phyloP scores from a whole-genome alignment of 805 yeast genomes.

The Nakazawaea wickerhamii region DNA sequence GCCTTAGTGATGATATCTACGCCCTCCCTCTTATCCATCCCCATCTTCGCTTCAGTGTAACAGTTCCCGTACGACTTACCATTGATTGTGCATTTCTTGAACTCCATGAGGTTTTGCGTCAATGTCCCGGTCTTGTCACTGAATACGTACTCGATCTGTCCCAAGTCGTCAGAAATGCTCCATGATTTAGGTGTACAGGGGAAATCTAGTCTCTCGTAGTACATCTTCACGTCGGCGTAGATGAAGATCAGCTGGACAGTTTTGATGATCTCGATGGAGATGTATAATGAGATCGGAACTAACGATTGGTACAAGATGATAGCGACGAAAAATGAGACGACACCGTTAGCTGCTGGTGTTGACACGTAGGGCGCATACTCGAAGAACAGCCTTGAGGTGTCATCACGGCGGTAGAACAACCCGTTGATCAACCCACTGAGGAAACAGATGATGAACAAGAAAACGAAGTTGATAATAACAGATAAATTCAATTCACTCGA shows the following conservation, averaged over 20 bases:
- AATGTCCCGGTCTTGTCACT: constrained; percentile 83
- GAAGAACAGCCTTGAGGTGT: constrained; percentile 53
- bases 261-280: constrained; percentile 76
- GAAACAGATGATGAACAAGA: constrained; percentile 63
- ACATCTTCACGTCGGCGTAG: constrained; percentile 68
- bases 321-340: constrained; percentile 70
- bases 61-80: constrained; percentile 74
- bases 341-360: constrained; percentile 60
- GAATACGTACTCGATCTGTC: constrained; percentile 80
- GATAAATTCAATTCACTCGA: constrained; percentile 67
- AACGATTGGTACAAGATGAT: constrained; percentile 71
- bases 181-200: constrained; percentile 84
- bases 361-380: constrained; percentile 71
- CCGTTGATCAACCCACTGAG: constrained; percentile 70
- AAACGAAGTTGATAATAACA: constrained; percentile 58
- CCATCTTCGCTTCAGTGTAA: constrained; percentile 79
- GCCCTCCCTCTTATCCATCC: constrained; percentile 73
- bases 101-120: constrained; percentile 83
- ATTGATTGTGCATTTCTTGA: constrained; percentile 71
- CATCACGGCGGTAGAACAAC: constrained; percentile 42
- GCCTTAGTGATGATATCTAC: constrained; percentile 64
- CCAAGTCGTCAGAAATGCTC: constrained; percentile 82
- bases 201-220: constrained; percentile 61
- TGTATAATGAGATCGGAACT: constrained; percentile 79
- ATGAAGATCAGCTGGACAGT: constrained; percentile 80